Conservation (phyloP, 2,329 filamentous ascomycete species). For the Rosellinia necatrix region DNA sequence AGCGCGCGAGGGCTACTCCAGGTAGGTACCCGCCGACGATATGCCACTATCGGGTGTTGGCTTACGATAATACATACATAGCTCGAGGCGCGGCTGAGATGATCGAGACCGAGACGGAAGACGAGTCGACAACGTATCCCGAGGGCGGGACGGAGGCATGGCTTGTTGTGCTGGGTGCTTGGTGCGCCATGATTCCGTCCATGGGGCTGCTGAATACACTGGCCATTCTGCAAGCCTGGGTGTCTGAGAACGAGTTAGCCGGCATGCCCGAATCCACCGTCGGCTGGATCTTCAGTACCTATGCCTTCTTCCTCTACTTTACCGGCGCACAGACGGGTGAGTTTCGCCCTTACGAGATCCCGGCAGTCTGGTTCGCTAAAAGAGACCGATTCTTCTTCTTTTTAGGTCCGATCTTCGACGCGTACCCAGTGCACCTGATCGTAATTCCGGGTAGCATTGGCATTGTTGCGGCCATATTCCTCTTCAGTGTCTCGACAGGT, state of each 20-base stretch:
- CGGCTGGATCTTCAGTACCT: constrained; percentile 24
- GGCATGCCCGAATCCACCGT: constrained; percentile 17
- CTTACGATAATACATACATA: background rate
- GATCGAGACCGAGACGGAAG: background rate
- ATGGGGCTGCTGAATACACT: constrained; percentile 23
- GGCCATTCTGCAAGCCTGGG: constrained; percentile 23
- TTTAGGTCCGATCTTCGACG: constrained; percentile 22
- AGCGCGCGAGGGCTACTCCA: background rate
- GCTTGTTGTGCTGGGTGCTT: constrained; percentile 22
- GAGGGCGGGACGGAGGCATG: constrained; percentile 23
- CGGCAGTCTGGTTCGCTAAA: background rate
- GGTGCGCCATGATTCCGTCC: constrained; percentile 25
- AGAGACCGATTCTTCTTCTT: background rate
- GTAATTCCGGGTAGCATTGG: constrained; percentile 21
- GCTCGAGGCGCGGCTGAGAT: background rate
- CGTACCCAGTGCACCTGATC: constrained; percentile 17
- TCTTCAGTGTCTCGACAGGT: constrained; percentile 24
- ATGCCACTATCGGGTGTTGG: background rate
- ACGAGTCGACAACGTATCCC: constrained; percentile 18
- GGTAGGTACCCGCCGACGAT: no score
- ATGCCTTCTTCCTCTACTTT: constrained; percentile 27
- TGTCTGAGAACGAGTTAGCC: constrained; percentile 17
- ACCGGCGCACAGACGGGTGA: constrained; percentile 21
- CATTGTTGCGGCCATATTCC: constrained; percentile 10
- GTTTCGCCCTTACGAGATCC: background rate